Base-by-base conservation (phyloP, 768 basidiomycete genomes). In the Hydnomerulius pinastri region DNA sequence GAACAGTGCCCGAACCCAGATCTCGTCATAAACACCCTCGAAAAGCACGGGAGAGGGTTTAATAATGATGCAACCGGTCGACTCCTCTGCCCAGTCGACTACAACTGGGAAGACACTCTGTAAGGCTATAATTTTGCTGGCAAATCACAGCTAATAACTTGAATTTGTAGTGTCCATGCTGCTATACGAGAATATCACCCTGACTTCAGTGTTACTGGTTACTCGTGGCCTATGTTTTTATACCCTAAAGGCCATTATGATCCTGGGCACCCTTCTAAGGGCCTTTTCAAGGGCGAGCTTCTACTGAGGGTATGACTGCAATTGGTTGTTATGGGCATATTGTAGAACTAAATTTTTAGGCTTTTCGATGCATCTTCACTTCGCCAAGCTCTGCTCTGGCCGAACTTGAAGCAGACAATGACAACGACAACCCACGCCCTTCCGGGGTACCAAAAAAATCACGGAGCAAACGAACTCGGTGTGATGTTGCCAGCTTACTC, bases 271-370 rank as follows among this genome's bases (percentile, higher is more conserved):
- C 51, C 53, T 18, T 39, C 43, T 20, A 44, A 54, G 18, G 55
- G 60, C n/a, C 49, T 63, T 6, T 58, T 66, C 43, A 53, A 56
- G 30, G 48, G 56, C 3, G 20, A 41, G 4, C 4, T 62, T 1
- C 38, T 65, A 3, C n/a, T 62, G 6, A 57, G 51, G 55, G 62
- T 63, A 25, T 15, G 50, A 30, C n/a, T n/a, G n/a, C n/a, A n/a
- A n/a, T n/a, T n/a, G n/a, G n/a, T n/a, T n/a, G n/a, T n/a, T n/a
- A n/a, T 35, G 15, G 40, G n/a, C 23, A 24, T 21, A 10, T 5
- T 18, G 20, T 12, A 32, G 13, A 17, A n/a, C 20, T 37, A 18
- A 44, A 21, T 32, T 10, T 21, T 17, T 20, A 61, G 64, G 45
- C 53, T 1, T 60, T 53, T 21, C 48, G 49, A 42, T 42, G 28